phyloP scores from a whole-genome alignment of 371 early-diverging fungal species.

The Conidiobolus incongruus region DNA sequence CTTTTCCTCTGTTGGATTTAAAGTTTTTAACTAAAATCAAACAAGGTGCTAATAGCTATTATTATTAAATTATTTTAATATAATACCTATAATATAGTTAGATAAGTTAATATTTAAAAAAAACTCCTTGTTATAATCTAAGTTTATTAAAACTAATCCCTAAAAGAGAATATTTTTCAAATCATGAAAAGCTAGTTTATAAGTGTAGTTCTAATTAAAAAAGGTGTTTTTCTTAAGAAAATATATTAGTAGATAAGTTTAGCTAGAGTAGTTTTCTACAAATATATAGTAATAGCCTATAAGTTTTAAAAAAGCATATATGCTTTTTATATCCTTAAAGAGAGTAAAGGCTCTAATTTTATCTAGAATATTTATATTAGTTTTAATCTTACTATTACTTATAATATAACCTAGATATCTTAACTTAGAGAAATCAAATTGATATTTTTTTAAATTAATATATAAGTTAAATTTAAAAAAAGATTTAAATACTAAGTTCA shows the following conservation, averaged over 20 bases:
- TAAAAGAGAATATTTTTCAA: constrained; percentile 5
- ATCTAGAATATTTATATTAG: too few species aligned
- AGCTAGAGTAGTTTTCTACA: constrained; percentile 10
- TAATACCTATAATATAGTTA: constrained; percentile 10
- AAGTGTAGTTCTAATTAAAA: constrained; percentile 7
- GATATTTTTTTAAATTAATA: too few species aligned
- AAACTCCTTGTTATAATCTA: constrained; percentile 9
- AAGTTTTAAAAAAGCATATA: constrained; percentile 12
- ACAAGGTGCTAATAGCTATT: constrained; percentile 6
- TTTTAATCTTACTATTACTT: too few species aligned
- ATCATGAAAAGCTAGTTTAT: constrained; percentile 9
- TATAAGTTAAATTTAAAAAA: too few species aligned
- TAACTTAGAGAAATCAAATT: too few species aligned
- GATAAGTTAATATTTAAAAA: constrained; percentile 10
- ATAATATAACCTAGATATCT: too few species aligned
- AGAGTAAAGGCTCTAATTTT: too few species aligned
- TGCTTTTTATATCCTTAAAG: background rate
- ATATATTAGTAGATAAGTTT: constrained; percentile 15
- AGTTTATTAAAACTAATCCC: constrained; percentile 8
- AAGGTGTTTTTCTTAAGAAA: too few species aligned
- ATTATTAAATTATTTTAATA: constrained; percentile 12
- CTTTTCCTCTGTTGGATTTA: constrained; percentile 6
- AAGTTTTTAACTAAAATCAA: constrained; percentile 2
- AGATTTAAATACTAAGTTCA: constrained; percentile 15
- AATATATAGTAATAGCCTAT: constrained; percentile 13